These are phyloP conservation scores for Yamadazyma mexicana DNA, from an alignment of 1,139 yeast genomes.

Conservation along the genomic window DNA sequence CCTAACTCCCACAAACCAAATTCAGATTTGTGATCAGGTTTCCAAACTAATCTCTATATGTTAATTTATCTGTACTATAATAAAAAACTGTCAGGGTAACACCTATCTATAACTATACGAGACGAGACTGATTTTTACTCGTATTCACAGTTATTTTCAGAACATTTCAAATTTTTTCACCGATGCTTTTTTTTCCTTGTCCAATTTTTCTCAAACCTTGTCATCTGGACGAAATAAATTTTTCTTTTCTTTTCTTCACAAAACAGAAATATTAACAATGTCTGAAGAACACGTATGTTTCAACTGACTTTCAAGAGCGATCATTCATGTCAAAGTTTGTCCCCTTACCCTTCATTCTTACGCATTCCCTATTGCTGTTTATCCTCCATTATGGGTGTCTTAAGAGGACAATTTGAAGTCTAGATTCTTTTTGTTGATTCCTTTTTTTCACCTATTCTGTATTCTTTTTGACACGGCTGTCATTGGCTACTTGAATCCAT, in stretches of 20 bases:
- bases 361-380: background rate
- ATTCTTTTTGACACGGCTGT: conserved; percentile 7
- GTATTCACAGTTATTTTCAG: conserved; percentile 3
- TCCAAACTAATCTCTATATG: conserved; percentile 1
- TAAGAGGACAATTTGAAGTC: background rate
- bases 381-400: background rate
- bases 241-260: conserved; percentile 9
- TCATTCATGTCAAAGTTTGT: background rate
- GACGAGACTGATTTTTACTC: conserved; percentile 12
- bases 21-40: too few species aligned
- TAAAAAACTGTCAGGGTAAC: conserved; percentile 14
- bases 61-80: conserved; percentile 4
- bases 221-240: conserved; percentile 15
- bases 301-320: background rate
- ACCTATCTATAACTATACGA: background rate
- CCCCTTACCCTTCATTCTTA: background rate
- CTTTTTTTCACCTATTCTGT: background rate
- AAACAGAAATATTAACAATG: conserved; percentile 9
- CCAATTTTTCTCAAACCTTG: conserved; percentile 6
- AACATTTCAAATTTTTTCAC: conserved; percentile 4
- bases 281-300: conserved; percentile 17
- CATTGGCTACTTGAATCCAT: conserved; percentile 6
- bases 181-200: conserved; percentile 2
- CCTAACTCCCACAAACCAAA: background rate
- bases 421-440: background rate